A percentile compares a stretch with the other conserved stretches of the same genome.
Conservation (phyloP, 805 yeast species). For the Candida andamanensis region DNA sequence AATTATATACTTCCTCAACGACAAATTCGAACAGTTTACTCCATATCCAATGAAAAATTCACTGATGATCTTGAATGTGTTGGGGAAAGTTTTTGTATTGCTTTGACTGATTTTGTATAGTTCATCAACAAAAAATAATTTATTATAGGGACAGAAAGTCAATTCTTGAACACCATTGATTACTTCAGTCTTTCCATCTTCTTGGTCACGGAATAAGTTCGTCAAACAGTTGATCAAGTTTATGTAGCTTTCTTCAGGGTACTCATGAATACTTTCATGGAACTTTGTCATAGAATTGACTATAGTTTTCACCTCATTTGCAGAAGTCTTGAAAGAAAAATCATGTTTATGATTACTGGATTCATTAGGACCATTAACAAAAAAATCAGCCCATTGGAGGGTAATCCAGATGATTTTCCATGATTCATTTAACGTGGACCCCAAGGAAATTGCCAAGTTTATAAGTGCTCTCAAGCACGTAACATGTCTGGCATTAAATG, state of each 20-base stretch:
- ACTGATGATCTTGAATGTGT: slow-evolving; percentile 40
- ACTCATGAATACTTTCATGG: slow-evolving; percentile 54
- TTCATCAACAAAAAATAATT: slow-evolving; percentile 48
- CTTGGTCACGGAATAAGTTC: slow-evolving; percentile 26
- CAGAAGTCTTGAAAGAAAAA: slow-evolving; percentile 9
- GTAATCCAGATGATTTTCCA: slow-evolving; percentile 63
- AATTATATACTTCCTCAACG: slow-evolving; percentile 44
- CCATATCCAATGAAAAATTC: slow-evolving; percentile 40
- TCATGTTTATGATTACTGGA: slow-evolving; percentile 21
- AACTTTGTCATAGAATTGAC: slow-evolving; percentile 56
- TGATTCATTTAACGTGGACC: slow-evolving; percentile 58
- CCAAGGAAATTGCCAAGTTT: slow-evolving; percentile 76
- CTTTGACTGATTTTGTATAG: slow-evolving; percentile 48
- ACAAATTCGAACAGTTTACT: slow-evolving; percentile 23
- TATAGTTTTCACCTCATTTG: slow-evolving; percentile 45
- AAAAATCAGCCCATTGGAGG: slow-evolving; percentile 76
- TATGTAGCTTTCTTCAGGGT: slow-evolving; percentile 46
- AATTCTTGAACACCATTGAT: slow-evolving; percentile 8
- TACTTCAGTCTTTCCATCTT: slow-evolving; percentile 5
- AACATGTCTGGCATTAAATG: slow-evolving; percentile 61
- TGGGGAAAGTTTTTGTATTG: slow-evolving; percentile 47
- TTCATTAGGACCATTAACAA: slow-evolving; percentile 51
- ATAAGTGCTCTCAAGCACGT: slow-evolving; percentile 73
- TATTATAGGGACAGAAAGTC: slow-evolving; percentile 49
- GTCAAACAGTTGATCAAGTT: slow-evolving; percentile 46